Evolutionary conservation across 805 yeast species (phyloP), one percentile per base, ranked within the genome.

Genomic region (Candida coquimbonensis): DNA sequence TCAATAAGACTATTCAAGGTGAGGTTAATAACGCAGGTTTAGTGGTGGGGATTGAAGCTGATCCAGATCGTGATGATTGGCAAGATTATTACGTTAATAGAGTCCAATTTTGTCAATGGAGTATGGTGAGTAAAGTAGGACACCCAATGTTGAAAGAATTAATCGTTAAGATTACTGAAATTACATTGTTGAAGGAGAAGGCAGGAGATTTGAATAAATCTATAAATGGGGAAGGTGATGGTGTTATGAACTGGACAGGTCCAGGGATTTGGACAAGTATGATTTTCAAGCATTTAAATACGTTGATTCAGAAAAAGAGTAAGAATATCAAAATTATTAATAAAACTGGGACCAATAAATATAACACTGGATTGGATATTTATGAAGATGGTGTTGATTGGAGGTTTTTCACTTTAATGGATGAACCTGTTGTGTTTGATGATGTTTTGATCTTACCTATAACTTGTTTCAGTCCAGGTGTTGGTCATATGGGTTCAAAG

Each of bases 51-150:
- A 87, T 91, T 38, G 99, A 93, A 62, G 97, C 97, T 1, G 99
- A 91, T 56, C 97, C 98, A 0, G 97, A 91, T 62, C 72, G 98
- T 53, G 83, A 83, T 0, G 98, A 91, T 64, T 93, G 99, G 99
- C 68, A 75, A 27, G 83, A 83, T 8, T 89, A 95, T 90, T 91
- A 88, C 60, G 95, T 97, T 0, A 74, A 97, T 43, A 73, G 98
- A 50, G 79, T 91, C 38, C 99, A 91, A 67, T 86, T 91, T 58
- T 90, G 98, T 61, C 98, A 91, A 66, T 91, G 99, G 99, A 88
- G 96, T 0, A 81, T 91, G 41, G 91, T 86, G 65, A 77, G 88
- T 17, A 91, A 89, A 58, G 77, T 75, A 19, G 98, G 98, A 1
- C 98, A 93, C 60, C 99, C 99, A 1, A 73, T 87, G 62, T 69